Evolutionary conservation across 2,329 filamentous ascomycete genomes (phyloP).

Genomic region (Bipolaris bicolor): DNA sequence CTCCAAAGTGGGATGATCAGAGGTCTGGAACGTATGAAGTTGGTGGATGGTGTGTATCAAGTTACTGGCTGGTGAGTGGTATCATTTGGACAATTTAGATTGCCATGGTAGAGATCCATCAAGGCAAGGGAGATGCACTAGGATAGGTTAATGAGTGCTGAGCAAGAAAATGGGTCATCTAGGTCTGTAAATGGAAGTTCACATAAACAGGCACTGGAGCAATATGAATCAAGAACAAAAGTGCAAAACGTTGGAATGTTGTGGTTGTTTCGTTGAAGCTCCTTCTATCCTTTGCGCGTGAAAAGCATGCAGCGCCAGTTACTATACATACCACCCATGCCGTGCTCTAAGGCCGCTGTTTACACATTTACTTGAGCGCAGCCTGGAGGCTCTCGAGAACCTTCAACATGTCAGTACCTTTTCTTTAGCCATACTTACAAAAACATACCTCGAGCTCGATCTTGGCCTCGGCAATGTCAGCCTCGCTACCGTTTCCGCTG

Average conservation of each 20-base stretch:
- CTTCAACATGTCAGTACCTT: conserved; percentile 57
- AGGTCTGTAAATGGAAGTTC: conserved; percentile 28
- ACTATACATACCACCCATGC: conserved; percentile 22
- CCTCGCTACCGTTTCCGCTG: conserved; percentile 87
- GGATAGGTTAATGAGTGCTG: conserved; percentile 23
- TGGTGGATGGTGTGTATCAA: background rate
- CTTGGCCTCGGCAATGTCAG: conserved; percentile 98
- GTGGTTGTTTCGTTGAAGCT: conserved; percentile 34
- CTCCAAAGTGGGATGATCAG: conserved; percentile 27
- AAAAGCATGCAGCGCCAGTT: conserved; percentile 33
- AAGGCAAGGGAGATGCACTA: conserved; percentile 7
- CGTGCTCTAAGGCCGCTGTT: conserved; percentile 44
- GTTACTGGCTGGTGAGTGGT: background rate
- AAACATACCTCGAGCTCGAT: conserved; percentile 90
- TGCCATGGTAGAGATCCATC: conserved; percentile 3
- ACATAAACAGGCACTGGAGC: conserved; percentile 18
- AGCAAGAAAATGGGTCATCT: conserved; percentile 16
- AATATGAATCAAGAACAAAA: conserved; percentile 8
- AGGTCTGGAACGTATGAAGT: conserved; percentile 32
- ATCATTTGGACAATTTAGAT: background rate
- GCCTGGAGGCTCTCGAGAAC: conserved; percentile 84
- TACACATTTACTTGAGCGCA: conserved; percentile 75
- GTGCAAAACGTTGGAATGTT: conserved; percentile 27
- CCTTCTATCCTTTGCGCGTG: conserved; percentile 43
- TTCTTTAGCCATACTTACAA: conserved; percentile 11